A percentile compares a stretch with the other conserved stretches of the same genome.
Conservation (phyloP, 768 basidiomycete genomes). For the Pulveroboletus frians region DNA sequence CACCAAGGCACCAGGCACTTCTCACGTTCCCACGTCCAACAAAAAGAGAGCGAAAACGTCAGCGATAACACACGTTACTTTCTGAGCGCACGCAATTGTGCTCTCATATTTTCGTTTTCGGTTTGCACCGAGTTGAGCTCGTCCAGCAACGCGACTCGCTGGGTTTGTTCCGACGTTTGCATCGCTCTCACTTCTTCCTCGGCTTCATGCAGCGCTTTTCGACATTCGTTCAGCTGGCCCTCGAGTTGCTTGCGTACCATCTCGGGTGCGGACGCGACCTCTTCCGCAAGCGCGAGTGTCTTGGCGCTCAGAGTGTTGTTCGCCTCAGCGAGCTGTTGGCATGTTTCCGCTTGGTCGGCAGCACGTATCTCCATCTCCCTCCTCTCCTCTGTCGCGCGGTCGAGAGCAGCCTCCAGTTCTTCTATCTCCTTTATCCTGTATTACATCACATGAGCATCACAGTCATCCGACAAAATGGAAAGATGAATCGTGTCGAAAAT, state of each 20-base stretch:
- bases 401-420: constrained; percentile 55
- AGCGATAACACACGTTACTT: constrained; percentile 8
- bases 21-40: neutral
- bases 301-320: constrained; percentile 74
- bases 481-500: neutral
- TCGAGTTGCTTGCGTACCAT: constrained; percentile 61
- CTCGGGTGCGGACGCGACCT: constrained; percentile 33
- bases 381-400: constrained; percentile 58
- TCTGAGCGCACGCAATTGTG: constrained; percentile 62
- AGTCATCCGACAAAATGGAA: neutral
- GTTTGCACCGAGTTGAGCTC: constrained; percentile 81
- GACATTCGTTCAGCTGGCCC: constrained; percentile 54
- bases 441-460: neutral
- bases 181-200: constrained; percentile 66
- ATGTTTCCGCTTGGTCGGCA: constrained; percentile 69
- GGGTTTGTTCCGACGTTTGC: constrained; percentile 68
- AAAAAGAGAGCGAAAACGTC: too few species aligned
- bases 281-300: constrained; percentile 46
- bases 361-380: constrained; percentile 62
- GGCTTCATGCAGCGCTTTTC: constrained; percentile 57
- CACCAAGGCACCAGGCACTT: constrained; percentile 3
- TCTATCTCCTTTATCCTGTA: constrained; percentile 63
- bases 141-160: constrained; percentile 80
- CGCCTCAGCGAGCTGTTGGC: constrained; percentile 67
- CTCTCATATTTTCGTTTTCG: constrained; percentile 66